Evolutionary conservation across 2,329 filamentous ascomycete species (phyloP).

Genomic region (Scorias spongiosa): DNA sequence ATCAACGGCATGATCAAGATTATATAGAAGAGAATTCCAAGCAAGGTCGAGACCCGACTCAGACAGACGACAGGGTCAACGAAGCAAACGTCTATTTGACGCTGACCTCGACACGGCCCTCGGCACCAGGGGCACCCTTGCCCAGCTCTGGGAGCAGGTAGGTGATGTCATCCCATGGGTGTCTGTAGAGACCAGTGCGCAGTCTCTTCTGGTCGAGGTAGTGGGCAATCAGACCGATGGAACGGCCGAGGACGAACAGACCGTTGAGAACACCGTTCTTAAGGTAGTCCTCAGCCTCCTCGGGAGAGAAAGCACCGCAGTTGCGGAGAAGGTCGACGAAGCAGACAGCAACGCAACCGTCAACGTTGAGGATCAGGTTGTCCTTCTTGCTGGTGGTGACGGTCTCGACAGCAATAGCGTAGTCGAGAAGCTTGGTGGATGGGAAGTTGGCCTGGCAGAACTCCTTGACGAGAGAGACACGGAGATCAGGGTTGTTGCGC

Average conservation of each 20-base stretch:
- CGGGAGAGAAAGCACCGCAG: constrained; percentile 87
- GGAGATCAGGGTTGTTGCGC: constrained; percentile 97
- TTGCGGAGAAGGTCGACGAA: constrained; percentile 96
- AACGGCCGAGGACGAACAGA: constrained; percentile 93
- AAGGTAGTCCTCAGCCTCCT: constrained; percentile 98
- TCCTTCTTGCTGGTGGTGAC: constrained; percentile 99
- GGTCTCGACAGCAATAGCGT: constrained; percentile 91
- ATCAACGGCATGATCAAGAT: background rate
- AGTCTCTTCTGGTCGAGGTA: constrained; percentile 99
- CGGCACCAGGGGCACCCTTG: constrained; percentile 54
- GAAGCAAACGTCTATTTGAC: constrained; percentile 33
- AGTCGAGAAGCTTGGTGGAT: constrained; percentile 94
- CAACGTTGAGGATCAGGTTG: constrained; percentile 98
- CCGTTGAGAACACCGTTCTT: constrained; percentile 98
- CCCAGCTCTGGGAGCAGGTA: constrained; percentile 75
- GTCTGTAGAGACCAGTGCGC: constrained; percentile 93
- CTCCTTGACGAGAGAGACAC: constrained; percentile 98
- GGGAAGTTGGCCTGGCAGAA: constrained; percentile 97
- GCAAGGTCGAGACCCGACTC: no score
- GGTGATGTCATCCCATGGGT: constrained; percentile 95
- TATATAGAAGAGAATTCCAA: no score
- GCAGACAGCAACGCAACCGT: constrained; percentile 95
- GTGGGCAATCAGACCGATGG: constrained; percentile 98
- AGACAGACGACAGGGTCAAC: no score
- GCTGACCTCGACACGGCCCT: constrained; percentile 82